Evolutionary conservation across 768 basidiomycete species (phyloP), one percentile per base, ranked within the genome.

Genomic region (Omphalotus guepiniiformis): DNA sequence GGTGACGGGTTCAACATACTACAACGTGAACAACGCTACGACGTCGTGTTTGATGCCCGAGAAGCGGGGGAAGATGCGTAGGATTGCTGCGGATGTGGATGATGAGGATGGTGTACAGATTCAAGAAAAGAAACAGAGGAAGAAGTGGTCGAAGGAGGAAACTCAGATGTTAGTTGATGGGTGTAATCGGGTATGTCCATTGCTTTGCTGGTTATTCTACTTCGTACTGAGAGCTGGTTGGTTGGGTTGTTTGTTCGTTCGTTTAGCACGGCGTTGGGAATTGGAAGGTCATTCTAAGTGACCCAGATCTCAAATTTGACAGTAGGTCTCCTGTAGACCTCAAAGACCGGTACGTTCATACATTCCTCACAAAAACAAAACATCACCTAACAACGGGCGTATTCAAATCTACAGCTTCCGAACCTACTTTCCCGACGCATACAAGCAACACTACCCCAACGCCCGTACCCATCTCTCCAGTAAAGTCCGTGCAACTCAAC

Each of bases 381-480:
- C n/a, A n/a, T n/a, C n/a, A n/a, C n/a, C n/a, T n/a, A n/a, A n/a
- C n/a, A n/a, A n/a, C n/a, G n/a, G n/a, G n/a, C n/a, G n/a, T n/a
- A 13, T 22, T 40, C 40, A 28, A 26, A 44, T 21, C 42, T 44
- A 39, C 58, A 92, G 88, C 46, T 93, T 93, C 63, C 85, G 90
- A 27, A 93, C 91, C 15, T 91, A 90, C 68, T 93, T 89, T 58
- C 90, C 90, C 1, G 89, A 93, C 65, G 91, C 91, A 46, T 93
- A 93, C 71, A 85, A 85, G 63, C 78, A 83, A 51, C 89, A 92
- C 60, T 93, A 93, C 62, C 90, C 90, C 26, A 92, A 93, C 62
- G 90, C 90, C 0, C 87, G 85, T 59, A 93, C 91, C 0, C 90
- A 93, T 55, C 75, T 93, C 9, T 91, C 89, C 35, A 79, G 74